These are phyloP conservation scores for Fistulifera solaris DNA, from an alignment of 108 stramenopile species.

Conservation along the genomic window DNA sequence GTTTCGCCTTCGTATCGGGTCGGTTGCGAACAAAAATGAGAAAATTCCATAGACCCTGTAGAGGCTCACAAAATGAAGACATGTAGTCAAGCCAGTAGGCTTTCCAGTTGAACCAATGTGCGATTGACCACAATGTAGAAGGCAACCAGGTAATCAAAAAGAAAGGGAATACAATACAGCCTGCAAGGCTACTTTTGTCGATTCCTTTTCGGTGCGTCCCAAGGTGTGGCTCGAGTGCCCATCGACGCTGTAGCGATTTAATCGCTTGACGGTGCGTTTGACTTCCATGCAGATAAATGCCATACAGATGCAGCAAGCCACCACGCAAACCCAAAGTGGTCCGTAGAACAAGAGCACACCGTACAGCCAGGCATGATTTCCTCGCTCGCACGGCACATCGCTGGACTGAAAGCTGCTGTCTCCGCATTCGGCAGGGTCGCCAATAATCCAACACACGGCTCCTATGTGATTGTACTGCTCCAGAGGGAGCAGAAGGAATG, in stretches of 20 bases:
- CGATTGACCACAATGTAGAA: conserved; percentile 27
- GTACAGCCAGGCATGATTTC: conserved; percentile 22
- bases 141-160: conserved; percentile 30
- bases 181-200: conserved; percentile 18
- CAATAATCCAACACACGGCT: conserved; percentile 23
- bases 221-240: background rate
- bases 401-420: conserved; percentile 2
- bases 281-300: conserved; percentile 12
- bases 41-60: conserved; percentile 30
- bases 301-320: conserved; percentile 15
- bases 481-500: conserved; percentile 13
- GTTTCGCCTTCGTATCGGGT: background rate
- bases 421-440: conserved; percentile 20
- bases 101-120: conserved; percentile 19
- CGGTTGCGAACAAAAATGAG: conserved; percentile 19
- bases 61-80: conserved; percentile 17
- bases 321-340: conserved; percentile 25
- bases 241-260: background rate
- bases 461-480: conserved; percentile 23
- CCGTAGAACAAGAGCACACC: conserved; percentile 26
- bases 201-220: background rate
- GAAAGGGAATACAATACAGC: conserved; percentile 22
- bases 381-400: conserved; percentile 22
- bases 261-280: conserved; percentile 2
- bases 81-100: conserved; percentile 15